Conservation (phyloP, 441 rosid species). For the Caryocar brasiliense region DNA sequence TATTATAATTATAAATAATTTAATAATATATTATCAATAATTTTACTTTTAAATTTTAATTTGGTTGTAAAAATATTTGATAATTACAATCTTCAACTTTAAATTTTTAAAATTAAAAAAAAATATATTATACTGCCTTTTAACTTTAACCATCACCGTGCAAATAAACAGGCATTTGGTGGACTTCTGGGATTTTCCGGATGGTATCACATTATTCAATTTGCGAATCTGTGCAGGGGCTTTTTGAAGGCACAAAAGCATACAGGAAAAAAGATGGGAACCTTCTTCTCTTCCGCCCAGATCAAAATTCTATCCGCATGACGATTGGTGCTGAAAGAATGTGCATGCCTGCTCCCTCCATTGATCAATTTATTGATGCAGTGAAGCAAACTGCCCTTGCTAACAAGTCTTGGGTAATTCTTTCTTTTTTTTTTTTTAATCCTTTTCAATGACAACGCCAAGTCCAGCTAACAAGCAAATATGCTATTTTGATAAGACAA, state of each 20-base stretch:
- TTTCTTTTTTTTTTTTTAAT: not conserved
- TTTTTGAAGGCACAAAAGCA: conserved; percentile 51
- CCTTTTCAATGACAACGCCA: not conserved
- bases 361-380: conserved; percentile 44
- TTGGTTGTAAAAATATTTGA: too few relatives aligned
- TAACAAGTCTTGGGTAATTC: conserved; percentile 46
- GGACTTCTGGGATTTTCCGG: not conserved
- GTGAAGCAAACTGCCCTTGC: conserved; percentile 45
- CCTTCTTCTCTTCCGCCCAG: conserved; percentile 49
- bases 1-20: too few relatives aligned
- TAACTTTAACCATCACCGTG: too few relatives aligned
- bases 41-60: too few relatives aligned
- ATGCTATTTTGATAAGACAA: too few relatives aligned
- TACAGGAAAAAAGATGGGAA: conserved; percentile 38
- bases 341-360: conserved; percentile 38
- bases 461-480: too few relatives aligned
- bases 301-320: conserved; percentile 35
- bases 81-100: too few relatives aligned
- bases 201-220: not conserved
- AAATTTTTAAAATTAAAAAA: too few relatives aligned
- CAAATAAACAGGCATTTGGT: conserved; percentile 4
- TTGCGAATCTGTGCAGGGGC: conserved; percentile 28
- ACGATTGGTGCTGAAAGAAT: conserved; percentile 33
- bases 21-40: too few relatives aligned
- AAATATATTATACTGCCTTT: too few relatives aligned